Evolutionary conservation across 1,284 basidiomycete species (phyloP).

Genomic region (Tetrapyrgos nigripes): DNA sequence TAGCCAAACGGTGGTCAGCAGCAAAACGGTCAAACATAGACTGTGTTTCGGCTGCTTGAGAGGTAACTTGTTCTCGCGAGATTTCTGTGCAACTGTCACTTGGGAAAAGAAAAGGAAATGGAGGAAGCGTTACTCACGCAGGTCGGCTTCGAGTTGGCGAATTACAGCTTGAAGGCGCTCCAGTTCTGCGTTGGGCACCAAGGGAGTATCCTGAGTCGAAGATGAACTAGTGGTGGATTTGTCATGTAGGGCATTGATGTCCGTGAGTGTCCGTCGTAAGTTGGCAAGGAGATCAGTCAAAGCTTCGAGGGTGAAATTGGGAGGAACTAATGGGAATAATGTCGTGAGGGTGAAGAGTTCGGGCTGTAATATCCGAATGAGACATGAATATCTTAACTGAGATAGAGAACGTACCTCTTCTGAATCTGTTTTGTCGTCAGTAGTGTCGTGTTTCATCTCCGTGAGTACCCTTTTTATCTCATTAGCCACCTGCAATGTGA

Average conservation of each 20-base stretch:
- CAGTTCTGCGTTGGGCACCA: conserved; percentile 38
- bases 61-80: conserved; percentile 38
- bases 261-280: conserved; percentile 44
- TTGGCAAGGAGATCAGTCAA: conserved; percentile 54
- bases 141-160: conserved; percentile 55
- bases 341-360: conserved; percentile 50
- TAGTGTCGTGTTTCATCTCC: conserved; percentile 41
- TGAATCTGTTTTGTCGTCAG: conserved; percentile 38
- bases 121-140: conserved; percentile 49
- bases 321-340: conserved; percentile 66
- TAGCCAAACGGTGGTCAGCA: background rate
- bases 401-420: conserved; percentile 50
- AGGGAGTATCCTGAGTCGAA: conserved; percentile 22
- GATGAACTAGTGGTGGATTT: conserved; percentile 23
- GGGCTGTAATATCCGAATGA: conserved; percentile 42
- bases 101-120: conserved; percentile 6
- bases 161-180: conserved; percentile 55
- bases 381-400: background rate
- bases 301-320: conserved; percentile 58
- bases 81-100: conserved; percentile 42
- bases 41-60: conserved; percentile 7
- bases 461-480: conserved; percentile 66
- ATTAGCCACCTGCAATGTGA: conserved; percentile 76
- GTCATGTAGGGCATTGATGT: conserved; percentile 15
- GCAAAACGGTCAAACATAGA: conserved; percentile 2